Base-by-base conservation (phyloP, 352 stramenopile species). In the Paralagenidium karlingii region DNA sequence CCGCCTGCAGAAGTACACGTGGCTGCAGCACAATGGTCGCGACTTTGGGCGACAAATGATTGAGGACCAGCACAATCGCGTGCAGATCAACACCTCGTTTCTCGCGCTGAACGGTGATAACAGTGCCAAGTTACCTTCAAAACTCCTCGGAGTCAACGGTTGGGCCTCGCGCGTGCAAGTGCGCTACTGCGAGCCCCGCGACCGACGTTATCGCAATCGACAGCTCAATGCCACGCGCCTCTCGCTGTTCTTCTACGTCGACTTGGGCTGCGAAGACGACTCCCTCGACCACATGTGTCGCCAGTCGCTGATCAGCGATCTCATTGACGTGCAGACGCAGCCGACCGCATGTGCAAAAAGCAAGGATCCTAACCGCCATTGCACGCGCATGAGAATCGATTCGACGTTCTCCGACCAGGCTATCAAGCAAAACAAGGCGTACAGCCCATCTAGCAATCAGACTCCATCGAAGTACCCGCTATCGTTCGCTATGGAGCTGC, bases 241-340 rank as follows among this genome's bases (percentile, higher is more conserved):
- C 8, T 87, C 77, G 30, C 55, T 90, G 7, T 87, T 82, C 32
- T 87, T 85, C 49, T 90, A 87, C 31, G 46, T 87, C 6, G 77
- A 90, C 25, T 33, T 87, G 22, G 53, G 64, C 18, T 90, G 77
- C 34, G 70, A 53, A 29, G 77, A 90, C 40, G 77, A 90, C 39
- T 63, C 46, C 30, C 39, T 81, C 34, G 43, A 43, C 2, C 45
- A 77, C 30, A 18, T 40, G 11, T 90, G 77, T 40, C 66, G 70
- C n/a, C 26, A 63, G 0, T 58, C 52, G 28, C 40, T 84, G n/a
- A n/a, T n/a, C n/a, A n/a, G n/a, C n/a, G n/a, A n/a, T n/a, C n/a
- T n/a, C n/a, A n/a, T n/a, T n/a, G n/a, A n/a, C n/a, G n/a, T n/a
- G n/a, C n/a, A n/a, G n/a, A n/a, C n/a, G n/a, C n/a, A n/a, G n/a